Percentiles rank a stretch among this genome's conserved stretches.
phyloP scores from a whole-genome alignment of 805 yeast genomes.

The Nakazawaea pomicola region DNA sequence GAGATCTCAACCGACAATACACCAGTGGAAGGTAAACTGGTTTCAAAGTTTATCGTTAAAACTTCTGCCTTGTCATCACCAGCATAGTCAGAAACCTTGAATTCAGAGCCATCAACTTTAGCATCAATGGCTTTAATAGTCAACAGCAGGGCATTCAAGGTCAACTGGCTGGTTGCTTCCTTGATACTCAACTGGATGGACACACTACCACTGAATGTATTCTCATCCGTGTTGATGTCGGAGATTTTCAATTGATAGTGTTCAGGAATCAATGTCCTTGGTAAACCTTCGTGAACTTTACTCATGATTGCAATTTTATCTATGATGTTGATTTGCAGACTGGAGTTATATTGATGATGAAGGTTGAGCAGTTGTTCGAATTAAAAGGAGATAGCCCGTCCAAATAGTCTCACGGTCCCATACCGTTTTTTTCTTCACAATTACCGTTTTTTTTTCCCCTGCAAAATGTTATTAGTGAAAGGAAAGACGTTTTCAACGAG shows the following conservation, averaged over 20 bases:
- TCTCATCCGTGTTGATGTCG: conserved; percentile 50
- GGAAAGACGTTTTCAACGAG: too few relatives aligned
- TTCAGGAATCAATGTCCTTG: conserved; percentile 55
- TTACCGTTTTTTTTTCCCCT: too few relatives aligned
- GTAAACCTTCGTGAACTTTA: conserved; percentile 45
- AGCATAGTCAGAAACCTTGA: conserved; percentile 22
- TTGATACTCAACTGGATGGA: conserved; percentile 41
- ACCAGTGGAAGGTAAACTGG: conserved; percentile 25
- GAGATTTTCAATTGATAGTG: conserved; percentile 62
- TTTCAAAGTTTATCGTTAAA: conserved; percentile 52
- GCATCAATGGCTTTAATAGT: conserved; percentile 21
- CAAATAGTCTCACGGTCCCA: too few relatives aligned
- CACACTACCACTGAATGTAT: conserved; percentile 43
- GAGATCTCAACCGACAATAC: conserved; percentile 25
- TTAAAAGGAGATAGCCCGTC: too few relatives aligned
- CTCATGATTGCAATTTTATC: conserved; percentile 10
- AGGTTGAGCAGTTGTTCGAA: background rate
- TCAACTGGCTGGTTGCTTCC: conserved; percentile 37
- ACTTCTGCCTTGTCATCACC: conserved; percentile 54
- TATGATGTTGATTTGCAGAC: background rate
- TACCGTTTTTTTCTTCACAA: too few relatives aligned
- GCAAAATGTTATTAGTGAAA: too few relatives aligned
- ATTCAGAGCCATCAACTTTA: conserved; percentile 1
- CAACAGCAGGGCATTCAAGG: conserved; percentile 44
- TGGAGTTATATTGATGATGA: too few relatives aligned